phyloP scores from a whole-genome alignment of 495 filamentous ascomycete species.

The Penicillium robsamsonii region DNA sequence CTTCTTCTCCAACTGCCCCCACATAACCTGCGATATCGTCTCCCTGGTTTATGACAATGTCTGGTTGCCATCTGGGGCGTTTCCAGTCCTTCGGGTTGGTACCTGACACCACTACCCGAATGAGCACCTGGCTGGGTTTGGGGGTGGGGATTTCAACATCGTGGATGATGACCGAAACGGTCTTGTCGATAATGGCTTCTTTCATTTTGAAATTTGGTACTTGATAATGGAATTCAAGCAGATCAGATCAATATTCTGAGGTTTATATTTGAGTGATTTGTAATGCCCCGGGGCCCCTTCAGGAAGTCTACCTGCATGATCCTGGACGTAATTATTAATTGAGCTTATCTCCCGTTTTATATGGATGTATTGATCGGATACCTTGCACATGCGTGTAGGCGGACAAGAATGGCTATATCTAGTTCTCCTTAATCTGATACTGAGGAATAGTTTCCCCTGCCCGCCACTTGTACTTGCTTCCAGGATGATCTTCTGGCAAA shows the following conservation, averaged over 20 bases:
- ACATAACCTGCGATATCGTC: conserved; percentile 74
- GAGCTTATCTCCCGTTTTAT: no score
- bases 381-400: background rate
- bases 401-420: background rate
- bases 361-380: background rate
- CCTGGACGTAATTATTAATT: no score
- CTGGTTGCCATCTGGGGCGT: conserved; percentile 28
- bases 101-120: conserved; percentile 64
- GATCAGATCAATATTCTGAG: background rate
- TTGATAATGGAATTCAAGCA: background rate
- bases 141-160: conserved; percentile 64
- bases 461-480: conserved; percentile 32
- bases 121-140: conserved; percentile 62
- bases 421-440: conserved; percentile 7
- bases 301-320: background rate
- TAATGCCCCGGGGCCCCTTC: background rate
- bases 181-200: conserved; percentile 58
- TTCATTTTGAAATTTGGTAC: conserved; percentile 50
- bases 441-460: conserved; percentile 25
- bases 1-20: conserved; percentile 57
- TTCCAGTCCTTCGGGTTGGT: conserved; percentile 86
- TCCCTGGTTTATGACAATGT: conserved; percentile 52
- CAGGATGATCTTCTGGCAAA: conserved; percentile 32
- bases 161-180: conserved; percentile 57
- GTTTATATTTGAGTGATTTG: background rate